Base-by-base conservation (phyloP, 805 yeast genomes). In the Metschnikowia arizonensis region DNA sequence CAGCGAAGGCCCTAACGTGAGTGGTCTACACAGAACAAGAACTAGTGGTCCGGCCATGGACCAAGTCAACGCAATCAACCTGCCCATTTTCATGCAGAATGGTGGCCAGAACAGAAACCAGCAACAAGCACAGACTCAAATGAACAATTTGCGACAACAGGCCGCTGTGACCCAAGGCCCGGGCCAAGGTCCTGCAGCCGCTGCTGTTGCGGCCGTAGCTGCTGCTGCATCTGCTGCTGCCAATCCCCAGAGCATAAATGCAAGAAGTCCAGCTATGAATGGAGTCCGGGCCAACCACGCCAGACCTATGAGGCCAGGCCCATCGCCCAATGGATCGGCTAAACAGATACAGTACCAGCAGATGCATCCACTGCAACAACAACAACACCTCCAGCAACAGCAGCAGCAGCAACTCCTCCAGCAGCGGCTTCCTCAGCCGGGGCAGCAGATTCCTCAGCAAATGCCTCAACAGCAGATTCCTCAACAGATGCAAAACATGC, bases 141-240 rank as follows among this genome's bases (percentile, higher is more conserved):
- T 74, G 80, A 74, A 71, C 54, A 73, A 66, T 48, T 58, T 72
- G 45, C 68, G 79, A 40, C 81, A 71, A 50, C 79, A 70, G 53
- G 68, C 62, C 14, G 68, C 54, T 2, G 69, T 57, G 11, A 61
- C 59, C 17, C 70, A 56, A 29, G 64, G 55, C 37, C 49, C 48
- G 18, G 50, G 43, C 19, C 50, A 38, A 11, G 51, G 45, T 3
- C 43, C 51, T 3, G 45, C 50, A 9, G 49, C 50, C 3, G 54
- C 50, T 1, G 50, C 46, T 1, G 50, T 39, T 3, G 45, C 47
- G 2, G 52, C 48, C 17, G 48, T 45, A 7, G 40, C 51, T 17
- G 43, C 50, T 0, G 54, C 50, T 2, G 52, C 46, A 2, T 47
- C 42, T 4, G 45, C 45, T 5, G 52, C 51, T 14, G 43, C 31